Evolutionary conservation across 345 rosid species (phyloP).

Genomic region (Brassica incana): DNA sequence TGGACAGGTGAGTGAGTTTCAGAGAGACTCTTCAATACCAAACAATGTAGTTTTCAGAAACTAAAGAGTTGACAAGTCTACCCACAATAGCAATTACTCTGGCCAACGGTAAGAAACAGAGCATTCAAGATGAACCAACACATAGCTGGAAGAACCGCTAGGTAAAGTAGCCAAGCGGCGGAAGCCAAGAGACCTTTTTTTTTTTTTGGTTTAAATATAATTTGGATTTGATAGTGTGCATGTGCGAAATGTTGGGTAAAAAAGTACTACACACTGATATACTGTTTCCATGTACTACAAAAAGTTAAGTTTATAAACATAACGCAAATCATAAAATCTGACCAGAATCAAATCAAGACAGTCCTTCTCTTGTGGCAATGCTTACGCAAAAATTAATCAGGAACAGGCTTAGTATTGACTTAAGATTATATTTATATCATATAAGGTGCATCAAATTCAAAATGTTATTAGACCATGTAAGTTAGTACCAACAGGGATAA

Average conservation of each 20-base stretch:
- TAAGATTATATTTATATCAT: neutral
- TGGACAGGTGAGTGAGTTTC: no score
- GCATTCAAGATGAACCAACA: no score
- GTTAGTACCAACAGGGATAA: conserved; percentile 8
- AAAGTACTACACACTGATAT: neutral
- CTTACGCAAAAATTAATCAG: neutral
- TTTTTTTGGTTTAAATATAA: no score
- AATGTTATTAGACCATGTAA: neutral
- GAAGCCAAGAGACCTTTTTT: no score
- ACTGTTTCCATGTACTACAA: neutral
- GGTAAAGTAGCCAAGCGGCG: no score
- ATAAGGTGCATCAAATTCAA: neutral
- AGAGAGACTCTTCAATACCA: no score
- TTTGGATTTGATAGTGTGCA: neutral
- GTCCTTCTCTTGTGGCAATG: neutral
- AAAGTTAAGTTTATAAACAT: neutral
- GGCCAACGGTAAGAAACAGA: no score
- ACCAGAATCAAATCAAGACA: neutral
- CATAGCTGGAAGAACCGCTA: no score
- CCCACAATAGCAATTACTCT: no score
- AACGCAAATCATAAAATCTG: conserved; percentile 1
- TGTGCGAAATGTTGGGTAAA: neutral
- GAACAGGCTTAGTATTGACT: neutral
- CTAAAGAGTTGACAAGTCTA: no score
- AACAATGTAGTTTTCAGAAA: no score